Evolutionary conservation across 805 yeast genomes (phyloP), one percentile per base, ranked within the genome.

Genomic region (Torulaspora quercuum): DNA sequence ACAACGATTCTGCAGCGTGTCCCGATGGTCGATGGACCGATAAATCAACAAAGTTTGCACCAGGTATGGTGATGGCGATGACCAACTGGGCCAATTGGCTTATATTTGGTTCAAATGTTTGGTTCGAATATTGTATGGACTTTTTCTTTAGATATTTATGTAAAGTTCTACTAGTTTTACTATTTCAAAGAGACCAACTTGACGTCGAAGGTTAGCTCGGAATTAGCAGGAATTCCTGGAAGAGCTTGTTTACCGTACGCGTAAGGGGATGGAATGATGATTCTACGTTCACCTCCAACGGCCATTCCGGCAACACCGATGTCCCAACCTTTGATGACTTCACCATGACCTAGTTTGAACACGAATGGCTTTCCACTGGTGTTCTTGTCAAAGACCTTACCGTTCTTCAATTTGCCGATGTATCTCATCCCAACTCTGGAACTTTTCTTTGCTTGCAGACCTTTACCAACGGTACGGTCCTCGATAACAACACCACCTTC

Each of bases 301-400:
- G 95, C 80, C 97, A 92, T 89, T 63, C 97, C 97, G 42, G 90
- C 88, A 55, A 92, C 92, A 75, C 99, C 99, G 58, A 90, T 76
- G 63, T 92, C 99, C 86, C 95, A 92, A 49, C 97, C 98, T 67
- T 86, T 86, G 73, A 92, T 92, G 53, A 95, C 97, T 70, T 92
- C 98, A 61, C 97, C 98, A 65, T 82, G 84, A 57, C 98, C 98
- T 54, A 92, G 76, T 46, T 76, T 78, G 69, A 92, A 92, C 48
- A 69, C 67, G 67, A 92, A 92, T 59, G 99, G 98, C 73, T 87
- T 90, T 57, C 99, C 99, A 49, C 81, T 75, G 53, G 95, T 87
- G 80, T 92, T 92, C 68, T 90, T 89, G 76, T 92, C 99, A 52
- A 92, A 92, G 33, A 85, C 88, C 65, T 86, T 86, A 54, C 97